Evolutionary conservation across 345 rosid species (phyloP), one percentile per base, ranked within the genome.

Genomic region (Bretschneidera sinensis): DNA sequence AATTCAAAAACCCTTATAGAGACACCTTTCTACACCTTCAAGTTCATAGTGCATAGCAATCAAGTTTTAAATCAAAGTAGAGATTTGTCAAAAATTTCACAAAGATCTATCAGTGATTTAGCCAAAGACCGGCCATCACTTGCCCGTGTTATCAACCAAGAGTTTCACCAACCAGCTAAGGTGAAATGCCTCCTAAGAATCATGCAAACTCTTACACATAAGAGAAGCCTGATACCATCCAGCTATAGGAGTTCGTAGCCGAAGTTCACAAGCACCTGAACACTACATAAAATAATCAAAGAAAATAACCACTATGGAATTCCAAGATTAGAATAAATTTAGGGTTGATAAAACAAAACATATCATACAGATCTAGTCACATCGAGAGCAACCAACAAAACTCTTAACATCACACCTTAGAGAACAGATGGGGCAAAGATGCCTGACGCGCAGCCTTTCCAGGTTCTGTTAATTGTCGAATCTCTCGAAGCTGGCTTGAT

Each of bases 391-490:
- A 31, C 4, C 9, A 31, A 31, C 35, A 31, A 31, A 31, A 4
- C 6, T 31, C 35, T 31, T 31, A 59, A 48, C 5, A 39, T 4
- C 18, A 43, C 39, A 87, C 92, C 96, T 86, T 84, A 57, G 79
- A 67, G 51, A 81, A 70, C 58, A 72, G 73, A 54, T 71, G 80
- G 60, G 94, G 87, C 76, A 80, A 63, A 58, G 80, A 80, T 59
- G 74, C 82, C 74, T 75, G 78, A 45, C 76, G 72, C 39, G 69
- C 59, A 19, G 69, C 74, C 61, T 76, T 77, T 60, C 79, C 67
- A 10, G 60, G 62, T 51, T 75, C 83, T 58, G 71, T 65, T 35
- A 69, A 61, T 57, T 61, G 76, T 17, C 60, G 73, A 23, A 74
- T 75, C 54, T 75, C 78, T 56, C 35, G 78, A 74, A 83, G 79